Percentiles rank a stretch among this genome's conserved stretches.
phyloP scores from a whole-genome alignment of 225 moss, liverwort and hornwort genomes.

The Marchantia polymorpha region DNA sequence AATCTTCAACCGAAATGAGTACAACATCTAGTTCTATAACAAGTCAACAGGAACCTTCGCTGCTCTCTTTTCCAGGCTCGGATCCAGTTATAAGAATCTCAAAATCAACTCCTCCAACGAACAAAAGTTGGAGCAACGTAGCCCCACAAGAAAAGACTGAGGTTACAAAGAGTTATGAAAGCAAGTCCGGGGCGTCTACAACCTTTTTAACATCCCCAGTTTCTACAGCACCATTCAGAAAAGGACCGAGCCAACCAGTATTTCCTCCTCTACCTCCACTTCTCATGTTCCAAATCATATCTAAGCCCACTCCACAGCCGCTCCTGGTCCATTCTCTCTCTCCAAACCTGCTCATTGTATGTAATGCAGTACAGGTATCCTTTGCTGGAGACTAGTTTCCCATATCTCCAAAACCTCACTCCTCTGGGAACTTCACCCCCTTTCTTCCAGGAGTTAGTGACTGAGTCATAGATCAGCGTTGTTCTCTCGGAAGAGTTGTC shows the following conservation, averaged over 20 bases:
- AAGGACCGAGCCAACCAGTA: not conserved
- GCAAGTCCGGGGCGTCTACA: not conserved
- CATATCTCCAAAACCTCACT: conserved; percentile 41
- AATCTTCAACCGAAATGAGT: not conserved
- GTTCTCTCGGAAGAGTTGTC: conserved; percentile 23
- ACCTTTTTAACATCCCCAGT: not conserved
- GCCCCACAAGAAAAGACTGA: no score
- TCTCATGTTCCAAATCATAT: conserved; percentile 27
- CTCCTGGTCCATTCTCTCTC: conserved; percentile 25
- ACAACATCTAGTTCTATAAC: not conserved
- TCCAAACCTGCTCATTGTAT: conserved; percentile 34
- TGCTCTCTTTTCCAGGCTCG: not conserved
- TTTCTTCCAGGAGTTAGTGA: conserved; percentile 28
- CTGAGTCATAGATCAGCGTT: conserved; percentile 39
- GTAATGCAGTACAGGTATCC: conserved; percentile 43
- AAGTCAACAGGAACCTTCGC: not conserved
- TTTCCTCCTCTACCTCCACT: not conserved
- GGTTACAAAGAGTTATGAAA: not conserved
- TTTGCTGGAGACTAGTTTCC: conserved; percentile 39
- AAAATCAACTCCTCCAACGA: not conserved
- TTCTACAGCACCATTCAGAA: not conserved
- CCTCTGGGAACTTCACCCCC: conserved; percentile 39
- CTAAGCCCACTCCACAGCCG: conserved; percentile 39
- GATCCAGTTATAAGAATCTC: not conserved
- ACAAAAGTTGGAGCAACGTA: not conserved